Percentiles rank a stretch among this genome's conserved stretches.
Conservation (phyloP, 1,139 yeast species). For the Lizanozyma gosingica region DNA sequence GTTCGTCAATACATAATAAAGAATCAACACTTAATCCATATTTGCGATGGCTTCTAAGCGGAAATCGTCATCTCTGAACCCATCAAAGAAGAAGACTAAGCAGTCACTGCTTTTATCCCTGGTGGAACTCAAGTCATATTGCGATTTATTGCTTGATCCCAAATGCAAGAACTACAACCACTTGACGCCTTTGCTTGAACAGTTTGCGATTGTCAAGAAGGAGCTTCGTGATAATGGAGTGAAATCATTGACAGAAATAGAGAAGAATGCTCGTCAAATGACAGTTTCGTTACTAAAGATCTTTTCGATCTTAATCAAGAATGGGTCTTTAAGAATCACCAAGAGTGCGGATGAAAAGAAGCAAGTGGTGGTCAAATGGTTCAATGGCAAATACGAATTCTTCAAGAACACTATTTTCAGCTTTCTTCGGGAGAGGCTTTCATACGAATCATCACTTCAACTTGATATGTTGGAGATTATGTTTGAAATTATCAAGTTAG, state of each 20-base stretch:
- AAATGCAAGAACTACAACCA: slow-evolving; percentile 39
- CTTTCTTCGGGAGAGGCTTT: slow-evolving; percentile 25
- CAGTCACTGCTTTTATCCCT: background rate
- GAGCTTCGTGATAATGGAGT: slow-evolving; percentile 7
- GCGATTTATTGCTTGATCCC: background rate
- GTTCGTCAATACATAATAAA: too few relatives aligned
- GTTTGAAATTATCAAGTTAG: slow-evolving; percentile 55
- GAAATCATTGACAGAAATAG: slow-evolving; percentile 12
- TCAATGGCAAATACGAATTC: slow-evolving; percentile 48
- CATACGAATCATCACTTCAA: slow-evolving; percentile 36
- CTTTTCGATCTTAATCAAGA: slow-evolving; percentile 47
- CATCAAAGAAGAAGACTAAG: background rate
- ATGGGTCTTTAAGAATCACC: slow-evolving; percentile 25
- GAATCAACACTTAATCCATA: too few relatives aligned
- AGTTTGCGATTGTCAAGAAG: slow-evolving; percentile 20
- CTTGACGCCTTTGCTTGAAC: slow-evolving; percentile 35
- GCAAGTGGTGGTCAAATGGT: slow-evolving; percentile 49
- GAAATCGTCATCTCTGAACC: background rate
- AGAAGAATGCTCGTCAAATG: slow-evolving; percentile 36
- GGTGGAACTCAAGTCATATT: background rate
- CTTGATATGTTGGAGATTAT: slow-evolving; percentile 56
- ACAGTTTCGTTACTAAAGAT: slow-evolving; percentile 44
- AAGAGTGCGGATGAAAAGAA: slow-evolving; percentile 37
- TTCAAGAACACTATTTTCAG: slow-evolving; percentile 40
- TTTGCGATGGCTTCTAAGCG: too few relatives aligned